Conservation (phyloP, 257 asterid species). For the Buddleja alternifolia region DNA sequence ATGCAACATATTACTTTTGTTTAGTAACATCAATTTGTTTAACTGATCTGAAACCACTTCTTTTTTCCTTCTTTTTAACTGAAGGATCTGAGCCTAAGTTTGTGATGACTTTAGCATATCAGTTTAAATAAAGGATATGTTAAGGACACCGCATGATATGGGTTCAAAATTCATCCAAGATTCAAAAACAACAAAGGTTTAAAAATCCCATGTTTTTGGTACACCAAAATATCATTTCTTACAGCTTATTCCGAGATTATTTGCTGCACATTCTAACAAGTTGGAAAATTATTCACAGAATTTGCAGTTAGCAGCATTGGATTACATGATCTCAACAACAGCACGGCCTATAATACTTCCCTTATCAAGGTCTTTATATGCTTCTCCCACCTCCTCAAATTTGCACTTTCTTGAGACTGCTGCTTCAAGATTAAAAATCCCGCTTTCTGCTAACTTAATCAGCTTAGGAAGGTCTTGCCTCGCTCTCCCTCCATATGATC, state of each 20-base stretch:
- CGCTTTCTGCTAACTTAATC: constrained; percentile 84
- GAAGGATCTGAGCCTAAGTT: too few species aligned
- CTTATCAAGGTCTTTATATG: constrained; percentile 73
- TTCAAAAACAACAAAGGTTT: too few species aligned
- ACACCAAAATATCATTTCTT: constrained; percentile 1
- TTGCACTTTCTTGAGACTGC: constrained; percentile 87
- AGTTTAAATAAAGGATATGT: neutral
- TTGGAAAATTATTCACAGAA: neutral
- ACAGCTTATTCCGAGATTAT: neutral
- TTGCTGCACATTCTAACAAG: constrained; percentile 9
- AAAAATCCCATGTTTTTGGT: neutral
- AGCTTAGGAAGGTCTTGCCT: constrained; percentile 95
- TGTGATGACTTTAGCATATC: neutral
- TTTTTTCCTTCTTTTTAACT: too few species aligned
- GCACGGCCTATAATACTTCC: constrained; percentile 86
- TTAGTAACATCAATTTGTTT: too few species aligned
- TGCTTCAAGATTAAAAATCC: constrained; percentile 74
- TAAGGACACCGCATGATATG: neutral
- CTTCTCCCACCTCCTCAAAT: constrained; percentile 72
- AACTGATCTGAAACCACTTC: too few species aligned
- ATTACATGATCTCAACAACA: constrained; percentile 83
- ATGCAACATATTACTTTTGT: too few species aligned
- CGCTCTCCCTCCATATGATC: constrained; percentile 95
- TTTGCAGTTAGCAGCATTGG: neutral
- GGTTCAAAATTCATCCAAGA: neutral